These are phyloP conservation scores for Backusella tuberculispora DNA, from an alignment of 192 early-diverging fungal genomes.

Conservation along the genomic window DNA sequence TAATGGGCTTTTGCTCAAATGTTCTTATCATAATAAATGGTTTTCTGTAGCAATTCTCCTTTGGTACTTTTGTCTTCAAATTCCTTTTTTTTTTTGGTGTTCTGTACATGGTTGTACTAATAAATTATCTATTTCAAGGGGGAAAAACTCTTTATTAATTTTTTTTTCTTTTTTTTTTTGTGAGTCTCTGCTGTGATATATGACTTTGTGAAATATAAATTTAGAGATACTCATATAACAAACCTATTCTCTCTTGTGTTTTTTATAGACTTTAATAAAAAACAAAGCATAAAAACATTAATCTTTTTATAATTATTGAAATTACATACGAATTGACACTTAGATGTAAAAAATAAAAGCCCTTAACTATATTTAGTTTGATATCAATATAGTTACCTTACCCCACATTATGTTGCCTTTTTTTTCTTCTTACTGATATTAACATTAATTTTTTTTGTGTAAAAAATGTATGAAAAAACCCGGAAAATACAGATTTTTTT, in stretches of 20 bases:
- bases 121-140: background rate
- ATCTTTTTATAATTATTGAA: no score
- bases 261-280: no score
- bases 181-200: background rate
- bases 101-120: background rate
- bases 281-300: no score
- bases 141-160: background rate
- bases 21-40: no score
- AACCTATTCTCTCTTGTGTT: no score
- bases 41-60: background rate
- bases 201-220: no score
- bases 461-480: background rate
- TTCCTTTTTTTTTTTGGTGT: no score
- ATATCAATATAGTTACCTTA: background rate
- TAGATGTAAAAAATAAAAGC: no score
- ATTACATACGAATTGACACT: no score
- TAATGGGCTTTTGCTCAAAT: no score
- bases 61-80: background rate
- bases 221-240: no score
- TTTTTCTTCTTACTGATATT: background rate
- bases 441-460: background rate
- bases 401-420: background rate
- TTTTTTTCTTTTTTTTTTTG: background rate
- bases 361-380: no score
- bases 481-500: background rate